Evolutionary conservation across 1,139 yeast species (phyloP), one percentile per base, ranked within the genome.

Genomic region (Kurtzmaniella quercitrusa): DNA sequence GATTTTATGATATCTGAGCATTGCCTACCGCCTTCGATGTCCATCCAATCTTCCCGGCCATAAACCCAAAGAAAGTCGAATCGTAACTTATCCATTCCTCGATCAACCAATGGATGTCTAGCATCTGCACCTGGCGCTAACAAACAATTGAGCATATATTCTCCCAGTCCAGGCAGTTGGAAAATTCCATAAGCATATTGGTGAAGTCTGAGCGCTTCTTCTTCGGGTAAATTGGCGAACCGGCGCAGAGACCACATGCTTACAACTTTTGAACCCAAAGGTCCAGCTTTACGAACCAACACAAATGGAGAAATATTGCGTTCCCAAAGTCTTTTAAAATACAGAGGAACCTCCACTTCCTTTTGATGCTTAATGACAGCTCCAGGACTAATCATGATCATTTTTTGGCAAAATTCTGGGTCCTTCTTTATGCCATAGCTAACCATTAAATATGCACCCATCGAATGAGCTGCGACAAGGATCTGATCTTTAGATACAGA

Each of bases 1-100:
- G 57, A 53, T 36, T 63, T 64, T 23, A 78, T 56, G 9, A 65
- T 63, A 2, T 64, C 56, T 12, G 74, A 60, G 38, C 76, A 68
- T 19, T 60, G 48, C 38, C 67, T 52, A 0, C 87, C 88, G 2
- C 88, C 88, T 19, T 61, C 53, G 21, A 60, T 57, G 55, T 83
- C 85, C 88, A 85, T 85, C 93, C 93, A 84, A 59, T 85, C 93
- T 40, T 79, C 78, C 45, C 76, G 76, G 1, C 94, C 94, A 51
- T 84, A 85, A 54, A 81, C 63, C 93, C 93, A 85, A 3, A 72
- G 57, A 21, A 82, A 65, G 42, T 80, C 74, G 53, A 83, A 79
- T 7, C 65, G 58, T 14, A 78, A 60, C 28, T 68, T 62, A 35
- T 76, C 71, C 5, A 82, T 59, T 5, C 77, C 74, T 33, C 76